Evolutionary conservation across 2,329 filamentous ascomycete genomes (phyloP).

Genomic region (Colletotrichum australisinense): DNA sequence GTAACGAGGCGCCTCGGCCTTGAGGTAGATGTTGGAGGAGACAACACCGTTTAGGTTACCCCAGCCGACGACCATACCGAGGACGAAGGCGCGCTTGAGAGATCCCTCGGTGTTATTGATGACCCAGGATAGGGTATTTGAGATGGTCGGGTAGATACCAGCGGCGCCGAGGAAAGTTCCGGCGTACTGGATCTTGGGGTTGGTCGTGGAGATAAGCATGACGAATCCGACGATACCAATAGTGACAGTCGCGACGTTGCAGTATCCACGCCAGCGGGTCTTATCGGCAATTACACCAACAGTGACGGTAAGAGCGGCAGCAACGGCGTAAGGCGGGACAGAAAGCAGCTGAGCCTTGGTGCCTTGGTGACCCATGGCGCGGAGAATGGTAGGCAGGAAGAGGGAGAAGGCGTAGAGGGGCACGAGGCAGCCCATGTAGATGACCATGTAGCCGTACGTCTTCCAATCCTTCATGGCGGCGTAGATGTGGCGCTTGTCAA

Average conservation of each 20-base stretch:
- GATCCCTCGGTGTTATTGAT: slow-evolving; percentile 74
- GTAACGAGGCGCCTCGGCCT: slow-evolving; percentile 44
- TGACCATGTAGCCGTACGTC: slow-evolving; percentile 65
- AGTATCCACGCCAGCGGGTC: slow-evolving; percentile 71
- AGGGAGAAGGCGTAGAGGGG: slow-evolving; percentile 64
- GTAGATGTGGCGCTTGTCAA: slow-evolving; percentile 78
- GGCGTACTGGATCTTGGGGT: slow-evolving; percentile 71
- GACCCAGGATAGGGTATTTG: slow-evolving; percentile 78
- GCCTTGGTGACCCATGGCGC: slow-evolving; percentile 45
- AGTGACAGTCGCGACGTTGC: slow-evolving; percentile 72
- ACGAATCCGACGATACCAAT: slow-evolving; percentile 74
- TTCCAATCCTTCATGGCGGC: slow-evolving; percentile 82
- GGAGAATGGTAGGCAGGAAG: slow-evolving; percentile 69
- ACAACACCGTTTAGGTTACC: slow-evolving; percentile 82
- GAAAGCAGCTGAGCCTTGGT: slow-evolving; percentile 64
- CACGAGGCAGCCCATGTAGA: slow-evolving; percentile 60
- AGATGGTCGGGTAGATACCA: slow-evolving; percentile 77
- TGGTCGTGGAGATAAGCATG: slow-evolving; percentile 69
- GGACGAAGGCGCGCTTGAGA: slow-evolving; percentile 75
- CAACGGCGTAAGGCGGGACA: slow-evolving; percentile 69
- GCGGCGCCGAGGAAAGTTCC: slow-evolving; percentile 77
- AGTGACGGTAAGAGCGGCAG: slow-evolving; percentile 70
- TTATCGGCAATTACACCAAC: slow-evolving; percentile 75
- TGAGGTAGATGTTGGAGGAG: slow-evolving; percentile 71
- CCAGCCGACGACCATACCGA: slow-evolving; percentile 82